Evolutionary conservation across 2,329 filamentous ascomycete genomes (phyloP), one percentile per base, ranked within the genome.

Genomic region (Monosporascus ibericus): DNA sequence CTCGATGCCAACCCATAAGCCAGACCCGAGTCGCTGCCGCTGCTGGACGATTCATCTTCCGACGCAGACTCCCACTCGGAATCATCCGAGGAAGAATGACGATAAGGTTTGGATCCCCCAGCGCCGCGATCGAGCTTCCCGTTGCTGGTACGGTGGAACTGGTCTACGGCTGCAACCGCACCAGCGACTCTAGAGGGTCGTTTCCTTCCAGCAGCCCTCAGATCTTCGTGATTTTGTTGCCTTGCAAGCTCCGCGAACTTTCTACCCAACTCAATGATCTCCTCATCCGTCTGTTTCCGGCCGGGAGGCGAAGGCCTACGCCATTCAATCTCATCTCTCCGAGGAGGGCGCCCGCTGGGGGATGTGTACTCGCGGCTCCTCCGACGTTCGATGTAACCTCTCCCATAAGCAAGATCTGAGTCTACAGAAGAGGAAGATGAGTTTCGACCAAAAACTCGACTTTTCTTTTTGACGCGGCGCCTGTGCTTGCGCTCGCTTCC

Each of bases 351-450:
- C 9, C 53, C 56, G 24, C 54, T 53, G 24, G 61, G 57, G 11
- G 68, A 65, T 25, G 64, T 68, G 36, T 62, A 59, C 39, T 65
- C 60, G 42, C 68, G 69, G 52, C 66, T 71, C 55, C 64, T 64
- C 27, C 61, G 58, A 22, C 64, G 60, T 55, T 75, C 75, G 47
- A 81, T 72, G 57, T 78, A 85, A 17, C 82, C 84, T 51, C 72
- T 76, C 9, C 85, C 85, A 63, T 87, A 88, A 9, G 85, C 85
- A 55, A 88, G 70, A 63, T 89, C 86, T 20, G 79, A 81, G 66
- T 87, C 83, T 51, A 87, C 74, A 1, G 84, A 86, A 0, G 84
- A 87, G 2, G 82, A 85, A 1, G 84, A 88, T 2, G 80, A 85
- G 60, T 84, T 86, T 51, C 72, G 83, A 78, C 52, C 76, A 78